Base-by-base conservation (phyloP, 1,284 basidiomycete species). In the Cystobasidium pallidum region DNA sequence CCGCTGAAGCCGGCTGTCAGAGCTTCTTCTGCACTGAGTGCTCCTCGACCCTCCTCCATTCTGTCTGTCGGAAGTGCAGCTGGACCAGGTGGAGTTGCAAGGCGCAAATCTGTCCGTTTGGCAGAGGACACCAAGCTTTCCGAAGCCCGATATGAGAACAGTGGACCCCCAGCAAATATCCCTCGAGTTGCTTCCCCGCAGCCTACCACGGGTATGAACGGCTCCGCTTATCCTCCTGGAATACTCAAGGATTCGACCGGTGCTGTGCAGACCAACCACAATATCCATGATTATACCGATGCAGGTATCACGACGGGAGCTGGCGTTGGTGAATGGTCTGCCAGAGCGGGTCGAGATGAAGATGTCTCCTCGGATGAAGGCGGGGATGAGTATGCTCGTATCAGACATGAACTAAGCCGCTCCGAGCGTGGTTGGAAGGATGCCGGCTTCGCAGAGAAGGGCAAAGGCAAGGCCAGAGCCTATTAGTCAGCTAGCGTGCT, bases 61-160 rank as follows among this genome's bases (percentile, higher is more conserved):
- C 39, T 52, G 36, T 30, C 30, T 36, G 63, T 10, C n/a, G 39
- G 52, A 26, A 66, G 32, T 28, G 34, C 51, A 57, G 24, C 28
- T 28, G 57, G 61, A 0, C 28, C 39, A n/a, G 49, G 26, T 19
- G 72, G 72, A n/a, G 57, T 68, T 24, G 65, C 75, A 10, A 73
- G 76, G 54, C 76, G 77, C 47, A 78, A 78, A 63, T 75, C 74
- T 39, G 77, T 78, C 13, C 73, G 77, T 10, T 70, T 78, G 43
- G 76, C 73, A 47, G 74, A 73, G 0, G 72, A 73, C 51, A 55
- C 72, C 11, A 70, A 66, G 32, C 21, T 70, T 30, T 61, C 30
- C 54, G 71, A 64, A 19, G 34, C 67, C n/a, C 34, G 47, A 39
- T 64, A 59, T 58, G 41, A 63, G 30, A 64, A 57, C 30, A 45